Evolutionary conservation across 2,329 filamentous ascomycete genomes (phyloP).

Genomic region (Eutypa lata): DNA sequence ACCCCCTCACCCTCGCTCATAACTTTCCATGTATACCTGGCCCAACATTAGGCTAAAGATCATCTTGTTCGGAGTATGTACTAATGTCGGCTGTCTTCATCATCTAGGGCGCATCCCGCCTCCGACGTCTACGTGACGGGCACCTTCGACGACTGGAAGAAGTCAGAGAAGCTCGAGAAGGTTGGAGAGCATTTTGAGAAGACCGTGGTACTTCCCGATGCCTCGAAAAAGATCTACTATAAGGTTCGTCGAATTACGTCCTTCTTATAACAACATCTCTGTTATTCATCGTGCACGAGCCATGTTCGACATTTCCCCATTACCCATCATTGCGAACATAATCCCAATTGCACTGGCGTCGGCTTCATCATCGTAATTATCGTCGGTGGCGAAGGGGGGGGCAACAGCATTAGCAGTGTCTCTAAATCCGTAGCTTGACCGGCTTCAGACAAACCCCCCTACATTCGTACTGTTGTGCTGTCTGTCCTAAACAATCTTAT

Average conservation of each 20-base stretch:
- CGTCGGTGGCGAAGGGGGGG: no score
- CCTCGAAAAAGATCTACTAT: conserved; percentile 77
- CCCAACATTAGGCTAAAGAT: no score
- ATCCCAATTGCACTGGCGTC: no score
- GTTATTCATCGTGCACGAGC: not conserved
- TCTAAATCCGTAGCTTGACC: no score
- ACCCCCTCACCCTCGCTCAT: not conserved
- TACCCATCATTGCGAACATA: not conserved
- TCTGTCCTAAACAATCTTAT: no score
- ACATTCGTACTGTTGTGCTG: no score
- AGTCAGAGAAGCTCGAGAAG: conserved; percentile 80
- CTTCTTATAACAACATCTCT: conserved; percentile 2
- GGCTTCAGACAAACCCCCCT: no score
- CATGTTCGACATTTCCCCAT: not conserved
- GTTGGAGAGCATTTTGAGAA: conserved; percentile 73
- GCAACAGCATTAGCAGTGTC: no score
- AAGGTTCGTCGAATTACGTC: conserved; percentile 64
- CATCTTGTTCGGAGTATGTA: conserved; percentile 11
- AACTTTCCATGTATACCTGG: not conserved
- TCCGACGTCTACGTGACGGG: conserved; percentile 92
- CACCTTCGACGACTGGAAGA: conserved; percentile 91
- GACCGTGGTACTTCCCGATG: conserved; percentile 67
- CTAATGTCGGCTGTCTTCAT: conserved; percentile 10
- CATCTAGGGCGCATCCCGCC: conserved; percentile 74
- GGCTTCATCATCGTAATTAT: no score